A percentile compares a stretch with the other conserved stretches of the same genome.
Evolutionary conservation across 2,329 filamentous ascomycete genomes (phyloP).

Genomic region (Trichoderma cornu-damae): DNA sequence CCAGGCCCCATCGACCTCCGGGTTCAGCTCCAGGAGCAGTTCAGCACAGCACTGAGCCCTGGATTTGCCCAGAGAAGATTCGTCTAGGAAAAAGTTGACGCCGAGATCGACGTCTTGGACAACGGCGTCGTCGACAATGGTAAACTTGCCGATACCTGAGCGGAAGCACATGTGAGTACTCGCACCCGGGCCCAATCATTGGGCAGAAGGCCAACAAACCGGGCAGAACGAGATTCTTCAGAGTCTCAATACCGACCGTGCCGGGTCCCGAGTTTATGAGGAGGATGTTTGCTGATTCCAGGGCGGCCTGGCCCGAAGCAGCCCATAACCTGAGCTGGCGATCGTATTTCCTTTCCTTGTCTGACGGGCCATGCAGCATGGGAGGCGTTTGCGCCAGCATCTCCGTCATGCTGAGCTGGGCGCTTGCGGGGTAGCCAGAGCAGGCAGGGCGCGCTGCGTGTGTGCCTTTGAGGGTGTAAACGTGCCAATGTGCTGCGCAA

Average conservation of each 20-base stretch:
- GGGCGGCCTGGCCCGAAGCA: slow-evolving; percentile 79
- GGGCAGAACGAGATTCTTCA: slow-evolving; percentile 96
- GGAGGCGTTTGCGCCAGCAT: slow-evolving; percentile 31
- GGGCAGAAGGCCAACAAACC: slow-evolving; percentile 40
- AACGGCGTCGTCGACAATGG: slow-evolving; percentile 73
- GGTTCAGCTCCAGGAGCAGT: slow-evolving; percentile 81
- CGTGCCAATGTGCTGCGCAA: neutral
- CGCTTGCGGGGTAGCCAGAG: neutral
- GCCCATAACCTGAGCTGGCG: slow-evolving; percentile 94
- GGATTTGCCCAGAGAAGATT: slow-evolving; percentile 67
- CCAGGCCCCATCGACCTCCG: slow-evolving; percentile 79
- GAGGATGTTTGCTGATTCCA: slow-evolving; percentile 88
- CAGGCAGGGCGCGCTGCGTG: neutral
- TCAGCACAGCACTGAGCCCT: slow-evolving; percentile 74
- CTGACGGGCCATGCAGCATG: slow-evolving; percentile 47
- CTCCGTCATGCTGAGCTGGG: slow-evolving; percentile 25
- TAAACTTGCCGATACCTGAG: slow-evolving; percentile 78
- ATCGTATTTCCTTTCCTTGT: slow-evolving; percentile 78
- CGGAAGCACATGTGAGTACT: neutral
- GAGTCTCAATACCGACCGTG: slow-evolving; percentile 79
- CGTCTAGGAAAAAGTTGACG: slow-evolving; percentile 94
- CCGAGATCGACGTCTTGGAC: slow-evolving; percentile 83
- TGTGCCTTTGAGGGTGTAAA: neutral
- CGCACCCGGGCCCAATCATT: neutral
- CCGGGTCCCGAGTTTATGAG: slow-evolving; percentile 84